Percentiles rank a stretch among this genome's conserved stretches.
Conservation (phyloP, 2,329 filamentous ascomycete species). For the Penicillium sp. region DNA sequence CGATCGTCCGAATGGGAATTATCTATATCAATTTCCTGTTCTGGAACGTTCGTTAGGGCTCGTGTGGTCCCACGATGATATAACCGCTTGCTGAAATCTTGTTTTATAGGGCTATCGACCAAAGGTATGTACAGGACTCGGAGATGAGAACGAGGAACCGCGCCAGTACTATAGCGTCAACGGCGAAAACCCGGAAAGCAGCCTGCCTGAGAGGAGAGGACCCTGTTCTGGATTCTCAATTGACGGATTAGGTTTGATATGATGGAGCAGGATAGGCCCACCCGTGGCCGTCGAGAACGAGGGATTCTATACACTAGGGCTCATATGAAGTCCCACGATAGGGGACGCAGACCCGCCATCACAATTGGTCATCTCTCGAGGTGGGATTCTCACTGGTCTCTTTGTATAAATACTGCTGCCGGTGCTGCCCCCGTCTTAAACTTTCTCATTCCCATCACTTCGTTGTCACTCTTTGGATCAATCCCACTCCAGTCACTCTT, state of each 20-base stretch:
- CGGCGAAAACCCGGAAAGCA: neutral
- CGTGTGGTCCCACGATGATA: neutral
- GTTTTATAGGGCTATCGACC: neutral
- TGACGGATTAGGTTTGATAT: conserved; percentile 12
- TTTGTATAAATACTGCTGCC: conserved; percentile 14
- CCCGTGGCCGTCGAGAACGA: neutral
- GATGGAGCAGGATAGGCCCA: conserved; percentile 8
- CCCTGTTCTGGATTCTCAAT: neutral
- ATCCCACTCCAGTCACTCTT: conserved; percentile 20
- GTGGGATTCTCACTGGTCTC: neutral
- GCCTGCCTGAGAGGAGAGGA: conserved; percentile 2
- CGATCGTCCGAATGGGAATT: conserved; percentile 1
- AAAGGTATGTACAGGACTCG: neutral
- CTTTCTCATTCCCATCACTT: conserved; percentile 4
- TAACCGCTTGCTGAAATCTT: neutral
- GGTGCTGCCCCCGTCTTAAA: conserved; percentile 1
- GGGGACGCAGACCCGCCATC: conserved; percentile 9
- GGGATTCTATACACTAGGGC: neutral
- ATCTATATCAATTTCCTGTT: conserved; percentile 1
- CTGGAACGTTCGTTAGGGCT: neutral
- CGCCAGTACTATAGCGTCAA: neutral
- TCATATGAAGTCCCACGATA: neutral
- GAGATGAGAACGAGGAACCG: neutral
- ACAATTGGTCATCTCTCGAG: neutral
- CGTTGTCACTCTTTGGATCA: conserved; percentile 17